Percentiles rank a stretch among this genome's conserved stretches.
These are phyloP conservation scores for Lasiodiplodia sp. DNA, from an alignment of 2,329 filamentous ascomycete genomes.

Conservation along the genomic window DNA sequence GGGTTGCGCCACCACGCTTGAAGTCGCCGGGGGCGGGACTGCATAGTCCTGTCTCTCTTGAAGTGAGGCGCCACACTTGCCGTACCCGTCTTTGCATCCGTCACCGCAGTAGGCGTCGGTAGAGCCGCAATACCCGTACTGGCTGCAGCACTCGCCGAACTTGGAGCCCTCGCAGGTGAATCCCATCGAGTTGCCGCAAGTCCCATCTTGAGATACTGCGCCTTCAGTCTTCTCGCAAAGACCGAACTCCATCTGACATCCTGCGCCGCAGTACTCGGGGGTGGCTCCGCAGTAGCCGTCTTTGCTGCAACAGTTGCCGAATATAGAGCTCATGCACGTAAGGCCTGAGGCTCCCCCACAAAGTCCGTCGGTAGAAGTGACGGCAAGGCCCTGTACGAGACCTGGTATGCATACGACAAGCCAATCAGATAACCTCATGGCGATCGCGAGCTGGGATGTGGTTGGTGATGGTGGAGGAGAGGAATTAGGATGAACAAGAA, in stretches of 20 bases:
- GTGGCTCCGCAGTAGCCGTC: conserved; percentile 35
- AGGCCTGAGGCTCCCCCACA: conserved; percentile 35
- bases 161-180: conserved; percentile 37
- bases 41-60: conserved; percentile 9
- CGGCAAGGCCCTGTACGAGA: conserved; percentile 22
- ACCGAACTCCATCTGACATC: conserved; percentile 37
- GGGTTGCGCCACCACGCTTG: conserved; percentile 10
- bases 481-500: conserved; percentile 12
- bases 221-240: conserved; percentile 32
- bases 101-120: conserved; percentile 28
- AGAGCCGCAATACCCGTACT: conserved; percentile 31
- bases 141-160: conserved; percentile 38
- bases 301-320: conserved; percentile 36
- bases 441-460: neutral
- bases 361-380: conserved; percentile 35
- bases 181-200: conserved; percentile 36
- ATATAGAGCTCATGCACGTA: conserved; percentile 35
- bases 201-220: conserved; percentile 25
- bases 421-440: conserved; percentile 26
- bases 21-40: neutral
- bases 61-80: conserved; percentile 21
- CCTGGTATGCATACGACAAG: conserved; percentile 24
- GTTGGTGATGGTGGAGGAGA: neutral
- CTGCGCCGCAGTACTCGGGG: conserved; percentile 34
- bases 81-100: conserved; percentile 27